Conservation (phyloP, 2,329 filamentous ascomycete genomes). For the Coniochaeta hoffmannii region DNA sequence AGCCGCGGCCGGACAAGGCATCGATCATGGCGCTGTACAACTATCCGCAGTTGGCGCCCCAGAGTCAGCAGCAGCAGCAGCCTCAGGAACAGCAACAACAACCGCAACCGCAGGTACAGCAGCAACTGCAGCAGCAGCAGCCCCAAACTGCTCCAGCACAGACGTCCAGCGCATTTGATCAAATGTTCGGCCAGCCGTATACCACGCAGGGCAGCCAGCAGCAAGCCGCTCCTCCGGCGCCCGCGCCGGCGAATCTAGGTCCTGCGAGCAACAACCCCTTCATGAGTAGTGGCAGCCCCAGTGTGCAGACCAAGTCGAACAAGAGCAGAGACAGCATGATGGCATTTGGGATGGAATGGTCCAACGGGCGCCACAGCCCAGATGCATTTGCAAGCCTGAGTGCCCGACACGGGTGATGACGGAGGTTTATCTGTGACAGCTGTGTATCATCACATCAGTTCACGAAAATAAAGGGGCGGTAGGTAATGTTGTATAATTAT, state of each 20-base stretch:
- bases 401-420: constrained; percentile 30
- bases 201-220: constrained; percentile 9
- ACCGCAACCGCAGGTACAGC: constrained; percentile 20
- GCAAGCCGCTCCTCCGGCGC: constrained; percentile 11
- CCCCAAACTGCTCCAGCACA: constrained; percentile 4
- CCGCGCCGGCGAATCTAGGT: constrained; percentile 24
- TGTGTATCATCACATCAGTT: not conserved
- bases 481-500: not conserved
- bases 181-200: not conserved
- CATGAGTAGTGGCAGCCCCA: constrained; percentile 24
- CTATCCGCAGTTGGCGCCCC: constrained; percentile 42
- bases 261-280: constrained; percentile 52
- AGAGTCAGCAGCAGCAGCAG: constrained; percentile 19
- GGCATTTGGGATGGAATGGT: constrained; percentile 57
- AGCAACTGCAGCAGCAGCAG: constrained; percentile 24
- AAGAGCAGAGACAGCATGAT: constrained; percentile 65
- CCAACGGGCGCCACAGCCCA: constrained; percentile 67
- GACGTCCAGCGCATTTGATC: constrained; percentile 6
- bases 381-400: constrained; percentile 75
- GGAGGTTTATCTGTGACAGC: not conserved
- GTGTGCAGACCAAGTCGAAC: constrained; percentile 8
- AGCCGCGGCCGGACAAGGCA: constrained; percentile 56
- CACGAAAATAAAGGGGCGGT: not conserved
- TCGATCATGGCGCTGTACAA: constrained; percentile 72
- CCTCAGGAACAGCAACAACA: constrained; percentile 14